These are phyloP conservation scores for Moniliophthora roreri DNA, from an alignment of 1,284 basidiomycete genomes.

Conservation along the genomic window DNA sequence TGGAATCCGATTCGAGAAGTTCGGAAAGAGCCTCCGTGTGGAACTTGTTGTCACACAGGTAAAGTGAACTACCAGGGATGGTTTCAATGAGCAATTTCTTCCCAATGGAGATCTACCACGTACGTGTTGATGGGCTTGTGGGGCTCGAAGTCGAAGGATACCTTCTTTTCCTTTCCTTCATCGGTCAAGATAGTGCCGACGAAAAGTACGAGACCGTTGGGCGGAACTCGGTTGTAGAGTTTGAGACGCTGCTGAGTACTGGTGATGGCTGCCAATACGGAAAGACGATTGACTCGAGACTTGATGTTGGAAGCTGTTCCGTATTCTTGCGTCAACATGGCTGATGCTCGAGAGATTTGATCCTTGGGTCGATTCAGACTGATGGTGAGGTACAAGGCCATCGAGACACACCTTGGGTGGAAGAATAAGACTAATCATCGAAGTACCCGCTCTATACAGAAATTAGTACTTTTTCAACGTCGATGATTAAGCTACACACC, in stretches of 20 bases:
- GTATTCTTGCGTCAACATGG: constrained; percentile 98
- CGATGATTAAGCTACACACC: constrained; percentile 45
- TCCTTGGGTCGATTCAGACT: constrained; percentile 49
- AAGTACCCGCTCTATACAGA: constrained; percentile 82
- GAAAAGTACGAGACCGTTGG: constrained; percentile 96
- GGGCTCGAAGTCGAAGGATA: constrained; percentile 96
- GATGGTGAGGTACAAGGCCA: constrained; percentile 19
- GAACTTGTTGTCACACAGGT: constrained; percentile 99
- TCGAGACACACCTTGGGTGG: constrained; percentile 77
- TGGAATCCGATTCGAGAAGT: constrained; percentile 95
- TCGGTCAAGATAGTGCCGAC: constrained; percentile 98
- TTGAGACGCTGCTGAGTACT: constrained; percentile 99
- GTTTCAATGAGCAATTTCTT: not conserved
- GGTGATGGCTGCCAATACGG: constrained; percentile 96
- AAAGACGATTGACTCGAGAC: constrained; percentile 97
- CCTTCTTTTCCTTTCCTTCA: constrained; percentile 99
- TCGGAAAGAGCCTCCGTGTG: constrained; percentile 98
- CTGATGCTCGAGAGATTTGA: constrained; percentile 92
- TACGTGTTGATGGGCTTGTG: constrained; percentile 99
- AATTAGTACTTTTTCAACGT: constrained; percentile 18
- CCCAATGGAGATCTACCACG: constrained; percentile 26
- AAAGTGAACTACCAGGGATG: constrained; percentile 70
- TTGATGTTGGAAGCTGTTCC: constrained; percentile 99
- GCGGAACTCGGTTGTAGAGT: constrained; percentile 93
- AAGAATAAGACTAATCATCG: constrained; percentile 98